Evolutionary conservation across 2,329 filamentous ascomycete species (phyloP).

Genomic region (Aspergillus thermomutatus): DNA sequence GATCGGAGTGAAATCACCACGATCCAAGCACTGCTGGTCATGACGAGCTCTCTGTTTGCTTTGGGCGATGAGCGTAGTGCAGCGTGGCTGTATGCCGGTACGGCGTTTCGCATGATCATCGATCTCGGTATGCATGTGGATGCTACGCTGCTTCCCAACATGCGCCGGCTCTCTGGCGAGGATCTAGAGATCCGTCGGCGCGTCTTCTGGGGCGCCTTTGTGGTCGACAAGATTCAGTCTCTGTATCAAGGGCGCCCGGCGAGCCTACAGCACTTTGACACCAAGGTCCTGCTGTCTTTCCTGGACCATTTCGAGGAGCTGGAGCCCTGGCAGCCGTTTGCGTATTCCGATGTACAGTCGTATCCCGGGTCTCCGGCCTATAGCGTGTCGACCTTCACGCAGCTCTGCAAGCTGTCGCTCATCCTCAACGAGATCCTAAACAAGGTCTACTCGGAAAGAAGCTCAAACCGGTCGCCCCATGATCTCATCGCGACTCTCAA

Average conservation of each 20-base stretch:
- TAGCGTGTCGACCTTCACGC: constrained; percentile 35
- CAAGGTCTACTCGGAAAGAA: constrained; percentile 46
- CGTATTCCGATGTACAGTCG: constrained; percentile 28
- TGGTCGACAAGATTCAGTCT: constrained; percentile 52
- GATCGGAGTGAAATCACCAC: constrained; percentile 53
- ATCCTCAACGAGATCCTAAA: constrained; percentile 48
- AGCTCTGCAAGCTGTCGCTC: constrained; percentile 43
- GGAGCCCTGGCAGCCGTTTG: constrained; percentile 50
- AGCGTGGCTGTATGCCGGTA: constrained; percentile 52
- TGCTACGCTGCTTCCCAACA: constrained; percentile 13
- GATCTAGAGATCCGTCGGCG: constrained; percentile 28
- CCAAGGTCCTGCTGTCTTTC: constrained; percentile 43
- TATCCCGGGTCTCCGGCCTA: constrained; percentile 31
- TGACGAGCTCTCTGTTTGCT: constrained; percentile 51
- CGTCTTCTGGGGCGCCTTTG: constrained; percentile 35
- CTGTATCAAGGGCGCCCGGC: constrained; percentile 55
- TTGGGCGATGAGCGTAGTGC: constrained; percentile 50
- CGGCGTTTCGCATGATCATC: constrained; percentile 51
- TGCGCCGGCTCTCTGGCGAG: constrained; percentile 22
- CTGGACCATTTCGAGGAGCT: constrained; percentile 49
- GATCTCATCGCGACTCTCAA: constrained; percentile 34
- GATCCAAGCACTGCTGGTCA: constrained; percentile 52
- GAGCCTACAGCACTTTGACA: constrained; percentile 43
- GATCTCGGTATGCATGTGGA: constrained; percentile 51
- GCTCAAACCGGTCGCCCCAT: constrained; percentile 30